Evolutionary conservation across 768 basidiomycete species (phyloP).

Genomic region (Imleria badia): DNA sequence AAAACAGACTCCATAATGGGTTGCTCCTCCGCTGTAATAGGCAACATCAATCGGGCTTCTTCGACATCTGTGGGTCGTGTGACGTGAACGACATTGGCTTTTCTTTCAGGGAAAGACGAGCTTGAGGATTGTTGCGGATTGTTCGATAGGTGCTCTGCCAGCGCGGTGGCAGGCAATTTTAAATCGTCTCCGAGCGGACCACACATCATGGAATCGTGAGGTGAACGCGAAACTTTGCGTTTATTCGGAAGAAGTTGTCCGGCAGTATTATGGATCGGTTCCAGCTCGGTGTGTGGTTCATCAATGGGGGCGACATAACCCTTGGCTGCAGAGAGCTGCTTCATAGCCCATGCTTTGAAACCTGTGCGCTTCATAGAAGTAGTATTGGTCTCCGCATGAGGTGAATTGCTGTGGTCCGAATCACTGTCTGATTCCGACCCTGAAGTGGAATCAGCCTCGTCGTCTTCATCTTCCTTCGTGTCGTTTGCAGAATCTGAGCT

Average conservation of each 20-base stretch:
- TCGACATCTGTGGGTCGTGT: slow-evolving; percentile 69
- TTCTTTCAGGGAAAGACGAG: slow-evolving; percentile 20
- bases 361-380: slow-evolving; percentile 41
- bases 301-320: slow-evolving; percentile 28
- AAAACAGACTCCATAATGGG: slow-evolving; percentile 89
- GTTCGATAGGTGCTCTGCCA: slow-evolving; percentile 46
- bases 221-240: slow-evolving; percentile 40
- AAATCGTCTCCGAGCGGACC: slow-evolving; percentile 82
- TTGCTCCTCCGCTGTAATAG: slow-evolving; percentile 93
- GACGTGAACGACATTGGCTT: slow-evolving; percentile 50
- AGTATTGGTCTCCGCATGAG: slow-evolving; percentile 18
- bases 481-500: slow-evolving; percentile 79
- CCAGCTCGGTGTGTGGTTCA: slow-evolving; percentile 15
- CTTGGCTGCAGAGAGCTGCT: slow-evolving; percentile 62
- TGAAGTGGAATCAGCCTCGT: slow-evolving; percentile 12
- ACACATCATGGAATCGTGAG: slow-evolving; percentile 46
- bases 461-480: slow-evolving; percentile 30
- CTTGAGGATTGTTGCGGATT: neutral
- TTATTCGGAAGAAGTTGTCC: slow-evolving; percentile 40
- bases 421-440: slow-evolving; percentile 18
- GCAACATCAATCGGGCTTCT: slow-evolving; percentile 74
- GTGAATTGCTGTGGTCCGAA: slow-evolving; percentile 18
- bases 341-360: slow-evolving; percentile 90
- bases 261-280: slow-evolving; percentile 1
- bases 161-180: slow-evolving; percentile 61